Evolutionary conservation across 345 rosid species (phyloP).

Genomic region (Gossypium herbaceum): DNA sequence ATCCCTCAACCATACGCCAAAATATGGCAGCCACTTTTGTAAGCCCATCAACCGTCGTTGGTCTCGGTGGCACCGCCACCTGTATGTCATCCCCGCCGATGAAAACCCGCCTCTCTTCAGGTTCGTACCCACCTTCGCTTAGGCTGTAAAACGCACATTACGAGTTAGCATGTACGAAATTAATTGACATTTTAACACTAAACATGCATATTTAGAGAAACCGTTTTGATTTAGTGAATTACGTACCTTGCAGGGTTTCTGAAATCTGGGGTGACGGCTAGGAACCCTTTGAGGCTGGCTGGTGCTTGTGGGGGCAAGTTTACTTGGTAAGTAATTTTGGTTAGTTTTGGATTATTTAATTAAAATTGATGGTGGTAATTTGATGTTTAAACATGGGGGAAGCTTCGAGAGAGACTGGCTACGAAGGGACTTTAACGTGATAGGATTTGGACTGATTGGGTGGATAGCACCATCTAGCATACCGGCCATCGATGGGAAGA

Average conservation of each 20-base stretch:
- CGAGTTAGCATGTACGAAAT: neutral
- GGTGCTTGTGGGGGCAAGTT: slow-evolving; percentile 54
- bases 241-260: slow-evolving; percentile 43
- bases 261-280: slow-evolving; percentile 45
- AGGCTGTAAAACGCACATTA: neutral
- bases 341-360: slow-evolving; percentile 14
- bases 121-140: slow-evolving; percentile 23
- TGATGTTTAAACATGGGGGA: neutral
- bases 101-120: slow-evolving; percentile 36
- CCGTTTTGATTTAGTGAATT: neutral
- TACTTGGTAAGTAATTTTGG: slow-evolving; percentile 62
- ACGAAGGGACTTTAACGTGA: slow-evolving; percentile 66
- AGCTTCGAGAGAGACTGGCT: slow-evolving; percentile 91
- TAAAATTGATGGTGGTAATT: neutral
- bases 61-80: slow-evolving; percentile 58
- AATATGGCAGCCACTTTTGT: slow-evolving; percentile 63
- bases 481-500: slow-evolving; percentile 79
- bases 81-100: slow-evolving; percentile 35
- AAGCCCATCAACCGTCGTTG: slow-evolving; percentile 55
- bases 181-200: too few relatives aligned
- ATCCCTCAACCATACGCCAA: neutral
- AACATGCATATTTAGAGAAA: neutral
- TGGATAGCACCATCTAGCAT: slow-evolving; percentile 93
- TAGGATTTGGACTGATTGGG: slow-evolving; percentile 85
- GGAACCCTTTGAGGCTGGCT: slow-evolving; percentile 49